Percentiles rank a stretch among this genome's conserved stretches.
Evolutionary conservation across 495 filamentous ascomycete genomes (phyloP).

Genomic region (Aspergillus hancockii): DNA sequence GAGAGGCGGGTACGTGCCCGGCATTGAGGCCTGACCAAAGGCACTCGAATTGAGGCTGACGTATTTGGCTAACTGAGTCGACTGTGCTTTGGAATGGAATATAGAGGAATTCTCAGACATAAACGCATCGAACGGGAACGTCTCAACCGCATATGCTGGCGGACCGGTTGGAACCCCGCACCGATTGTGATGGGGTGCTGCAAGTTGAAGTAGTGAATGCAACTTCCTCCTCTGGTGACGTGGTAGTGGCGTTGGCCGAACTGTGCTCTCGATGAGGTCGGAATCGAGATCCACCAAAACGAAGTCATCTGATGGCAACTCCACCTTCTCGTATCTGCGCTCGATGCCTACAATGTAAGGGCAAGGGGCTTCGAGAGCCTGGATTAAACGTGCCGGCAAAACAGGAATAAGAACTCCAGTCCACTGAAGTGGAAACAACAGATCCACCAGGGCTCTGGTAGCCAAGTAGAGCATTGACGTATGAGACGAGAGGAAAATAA

Average conservation of each 20-base stretch:
- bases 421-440: slow-evolving; percentile 92
- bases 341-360: slow-evolving; percentile 97
- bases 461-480: slow-evolving; percentile 95
- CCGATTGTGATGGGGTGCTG: slow-evolving; percentile 85
- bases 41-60: slow-evolving; percentile 84
- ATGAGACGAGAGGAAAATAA: slow-evolving; percentile 94
- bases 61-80: slow-evolving; percentile 77
- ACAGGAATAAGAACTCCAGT: slow-evolving; percentile 91
- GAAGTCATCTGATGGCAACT: slow-evolving; percentile 94
- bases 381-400: slow-evolving; percentile 81
- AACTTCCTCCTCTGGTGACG: slow-evolving; percentile 90
- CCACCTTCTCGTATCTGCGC: slow-evolving; percentile 85
- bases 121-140: slow-evolving; percentile 86
- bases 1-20: slow-evolving; percentile 46
- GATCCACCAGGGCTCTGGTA: slow-evolving; percentile 74
- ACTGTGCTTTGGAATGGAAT: slow-evolving; percentile 67
- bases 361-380: slow-evolving; percentile 90
- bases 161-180: slow-evolving; percentile 85
- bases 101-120: slow-evolving; percentile 81
- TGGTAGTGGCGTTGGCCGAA: slow-evolving; percentile 71
- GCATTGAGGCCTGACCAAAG: slow-evolving; percentile 68
- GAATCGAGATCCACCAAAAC: slow-evolving; percentile 92
- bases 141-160: slow-evolving; percentile 90
- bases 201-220: slow-evolving; percentile 80
- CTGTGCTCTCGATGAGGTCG: slow-evolving; percentile 81